These are phyloP conservation scores for Talaromyces trachyspermus DNA, from an alignment of 495 filamentous ascomycete genomes.

Conservation along the genomic window DNA sequence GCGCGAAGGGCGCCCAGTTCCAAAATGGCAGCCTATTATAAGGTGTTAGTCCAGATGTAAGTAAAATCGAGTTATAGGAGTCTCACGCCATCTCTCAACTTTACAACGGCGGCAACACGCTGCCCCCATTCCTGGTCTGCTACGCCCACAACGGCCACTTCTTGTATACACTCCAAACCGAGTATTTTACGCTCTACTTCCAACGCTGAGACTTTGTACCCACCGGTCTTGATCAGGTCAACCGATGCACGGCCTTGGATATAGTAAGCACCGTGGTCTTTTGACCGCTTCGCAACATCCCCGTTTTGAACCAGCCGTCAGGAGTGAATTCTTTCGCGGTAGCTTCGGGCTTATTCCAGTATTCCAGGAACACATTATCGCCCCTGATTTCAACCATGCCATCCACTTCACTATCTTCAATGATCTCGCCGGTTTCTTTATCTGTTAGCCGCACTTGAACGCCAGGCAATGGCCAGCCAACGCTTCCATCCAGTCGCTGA, in stretches of 20 bases:
- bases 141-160: slow-evolving; percentile 37
- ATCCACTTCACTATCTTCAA: slow-evolving; percentile 28
- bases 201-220: slow-evolving; percentile 39
- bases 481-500: slow-evolving; percentile 35
- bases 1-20: slow-evolving; percentile 24
- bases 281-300: slow-evolving; percentile 32
- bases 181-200: slow-evolving; percentile 40
- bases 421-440: slow-evolving; percentile 28
- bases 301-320: slow-evolving; percentile 44
- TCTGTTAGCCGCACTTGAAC: slow-evolving; percentile 35
- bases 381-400: slow-evolving; percentile 42
- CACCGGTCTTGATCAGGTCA: slow-evolving; percentile 41
- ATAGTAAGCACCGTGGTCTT: slow-evolving; percentile 32
- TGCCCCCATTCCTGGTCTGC: slow-evolving; percentile 40
- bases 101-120: slow-evolving; percentile 36
- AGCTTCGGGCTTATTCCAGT: slow-evolving; percentile 36
- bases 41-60: too few relatives aligned
- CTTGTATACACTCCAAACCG: slow-evolving; percentile 26
- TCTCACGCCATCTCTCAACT: slow-evolving; percentile 33
- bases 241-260: slow-evolving; percentile 41
- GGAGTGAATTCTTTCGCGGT: slow-evolving; percentile 34
- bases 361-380: slow-evolving; percentile 37
- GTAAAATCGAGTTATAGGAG: not conserved
- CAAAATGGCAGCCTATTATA: not conserved
- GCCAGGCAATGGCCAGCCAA: slow-evolving; percentile 39